Evolutionary conservation across 257 asterid species (phyloP).

Genomic region (Fraxinus excelsior): DNA sequence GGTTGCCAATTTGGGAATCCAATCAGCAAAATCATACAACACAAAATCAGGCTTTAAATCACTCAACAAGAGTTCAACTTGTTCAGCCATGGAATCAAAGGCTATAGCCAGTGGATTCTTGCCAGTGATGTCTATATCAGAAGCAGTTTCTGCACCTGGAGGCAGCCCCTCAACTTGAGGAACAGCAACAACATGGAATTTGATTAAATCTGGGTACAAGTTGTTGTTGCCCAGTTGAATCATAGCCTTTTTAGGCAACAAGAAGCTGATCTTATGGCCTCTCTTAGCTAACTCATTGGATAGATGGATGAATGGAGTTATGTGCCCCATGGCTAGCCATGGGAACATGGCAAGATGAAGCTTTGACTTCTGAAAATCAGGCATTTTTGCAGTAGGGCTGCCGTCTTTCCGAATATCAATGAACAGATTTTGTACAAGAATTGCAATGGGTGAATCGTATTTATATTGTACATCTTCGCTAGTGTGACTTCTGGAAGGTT

Average conservation of each 20-base stretch:
- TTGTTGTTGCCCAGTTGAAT: constrained; percentile 43
- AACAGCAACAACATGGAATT: constrained; percentile 46
- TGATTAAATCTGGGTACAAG: constrained; percentile 48
- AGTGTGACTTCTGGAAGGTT: too few relatives aligned
- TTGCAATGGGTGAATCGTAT: neutral
- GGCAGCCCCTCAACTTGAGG: constrained; percentile 78
- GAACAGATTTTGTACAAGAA: neutral
- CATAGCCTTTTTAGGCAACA: constrained; percentile 55
- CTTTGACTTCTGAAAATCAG: constrained; percentile 40
- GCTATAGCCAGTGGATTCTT: constrained; percentile 62
- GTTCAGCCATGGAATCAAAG: constrained; percentile 51
- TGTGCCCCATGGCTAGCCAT: constrained; percentile 89
- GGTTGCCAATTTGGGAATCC: constrained; percentile 61
- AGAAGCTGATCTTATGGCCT: constrained; percentile 59
- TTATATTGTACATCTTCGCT: neutral
- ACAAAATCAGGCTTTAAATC: constrained; percentile 54
- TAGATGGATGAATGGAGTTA: constrained; percentile 76
- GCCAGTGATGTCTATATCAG: constrained; percentile 60
- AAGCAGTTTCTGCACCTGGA: constrained; percentile 71
- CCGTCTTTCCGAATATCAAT: neutral
- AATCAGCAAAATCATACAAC: constrained; percentile 66
- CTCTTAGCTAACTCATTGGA: constrained; percentile 69
- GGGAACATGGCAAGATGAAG: constrained; percentile 84
- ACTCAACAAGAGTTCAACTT: constrained; percentile 38
- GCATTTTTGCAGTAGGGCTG: constrained; percentile 25